Percentiles rank a stretch among this genome's conserved stretches.
These are phyloP conservation scores for Blastobotrys terrestris DNA, from an alignment of 805 yeast genomes.

Conservation along the genomic window DNA sequence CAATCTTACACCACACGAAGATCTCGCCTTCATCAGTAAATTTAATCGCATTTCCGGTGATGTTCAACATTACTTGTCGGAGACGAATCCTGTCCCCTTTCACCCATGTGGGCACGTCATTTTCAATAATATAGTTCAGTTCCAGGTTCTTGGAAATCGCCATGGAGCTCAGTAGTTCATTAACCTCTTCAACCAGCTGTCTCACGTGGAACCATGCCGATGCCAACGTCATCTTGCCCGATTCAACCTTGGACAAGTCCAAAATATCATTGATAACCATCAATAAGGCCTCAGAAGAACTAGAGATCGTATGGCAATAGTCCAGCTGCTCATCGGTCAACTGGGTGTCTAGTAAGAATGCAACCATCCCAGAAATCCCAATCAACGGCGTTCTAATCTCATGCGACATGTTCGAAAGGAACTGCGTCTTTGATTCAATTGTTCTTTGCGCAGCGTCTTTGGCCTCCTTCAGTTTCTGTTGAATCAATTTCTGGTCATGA, in stretches of 20 bases:
- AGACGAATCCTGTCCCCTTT: conserved; percentile 32
- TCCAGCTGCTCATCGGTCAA: conserved; percentile 30
- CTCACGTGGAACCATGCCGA: conserved; percentile 29
- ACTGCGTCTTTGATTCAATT: conserved; percentile 34
- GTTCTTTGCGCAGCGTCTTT: conserved; percentile 32
- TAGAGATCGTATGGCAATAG: conserved; percentile 31
- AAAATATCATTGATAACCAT: conserved; percentile 33
- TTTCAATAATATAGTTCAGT: conserved; percentile 27
- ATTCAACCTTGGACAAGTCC: conserved; percentile 32
- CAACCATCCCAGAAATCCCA: conserved; percentile 34
- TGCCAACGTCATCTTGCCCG: conserved; percentile 31
- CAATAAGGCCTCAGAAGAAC: conserved; percentile 29
- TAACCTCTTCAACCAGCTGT: conserved; percentile 30
- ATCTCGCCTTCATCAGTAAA: conserved; percentile 31
- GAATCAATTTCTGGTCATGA: conserved; percentile 29
- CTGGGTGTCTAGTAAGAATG: conserved; percentile 29
- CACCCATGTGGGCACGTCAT: conserved; percentile 28
- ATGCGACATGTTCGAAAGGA: conserved; percentile 33
- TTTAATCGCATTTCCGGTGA: conserved; percentile 33
- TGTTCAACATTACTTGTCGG: conserved; percentile 30
- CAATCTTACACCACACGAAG: conserved; percentile 22
- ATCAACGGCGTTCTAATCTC: conserved; percentile 33
- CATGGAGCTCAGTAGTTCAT: conserved; percentile 28
- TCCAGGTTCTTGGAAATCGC: conserved; percentile 31
- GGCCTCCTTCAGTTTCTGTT: conserved; percentile 30